phyloP scores from a whole-genome alignment of 2,329 filamentous ascomycete species.

The Sporothrix curviconia region DNA sequence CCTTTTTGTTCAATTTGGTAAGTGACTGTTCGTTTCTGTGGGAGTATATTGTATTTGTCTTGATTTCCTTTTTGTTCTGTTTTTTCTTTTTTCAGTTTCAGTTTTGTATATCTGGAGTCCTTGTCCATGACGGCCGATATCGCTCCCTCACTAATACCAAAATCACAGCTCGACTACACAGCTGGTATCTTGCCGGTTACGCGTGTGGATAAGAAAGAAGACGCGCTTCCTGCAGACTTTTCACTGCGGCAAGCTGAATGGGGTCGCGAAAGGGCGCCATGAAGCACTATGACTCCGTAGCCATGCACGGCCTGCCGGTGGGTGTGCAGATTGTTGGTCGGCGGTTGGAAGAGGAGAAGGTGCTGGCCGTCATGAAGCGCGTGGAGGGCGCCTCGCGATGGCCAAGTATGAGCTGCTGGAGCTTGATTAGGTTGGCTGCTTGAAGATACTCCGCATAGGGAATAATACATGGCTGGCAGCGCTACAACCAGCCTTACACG shows the following conservation, averaged over 20 bases:
- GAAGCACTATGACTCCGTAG: slow-evolving; percentile 72
- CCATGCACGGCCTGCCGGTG: slow-evolving; percentile 84
- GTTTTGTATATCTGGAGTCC: not conserved
- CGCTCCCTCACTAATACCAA: slow-evolving; percentile 11
- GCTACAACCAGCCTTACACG: too few species aligned
- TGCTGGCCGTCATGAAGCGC: slow-evolving; percentile 70
- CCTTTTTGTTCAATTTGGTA: slow-evolving; percentile 85
- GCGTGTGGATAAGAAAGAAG: slow-evolving; percentile 65
- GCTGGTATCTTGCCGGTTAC: slow-evolving; percentile 78
- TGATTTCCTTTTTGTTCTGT: not conserved
- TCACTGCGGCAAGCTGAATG: slow-evolving; percentile 62
- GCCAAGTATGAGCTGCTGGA: slow-evolving; percentile 47
- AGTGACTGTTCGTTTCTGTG: slow-evolving; percentile 25
- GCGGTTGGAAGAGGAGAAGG: slow-evolving; percentile 80
- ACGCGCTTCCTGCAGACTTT: slow-evolving; percentile 58
- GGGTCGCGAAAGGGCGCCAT: slow-evolving; percentile 77
- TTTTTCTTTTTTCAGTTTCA: not conserved
- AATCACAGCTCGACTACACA: slow-evolving; percentile 69
- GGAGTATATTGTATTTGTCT: slow-evolving; percentile 14
- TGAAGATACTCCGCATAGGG: too few species aligned
- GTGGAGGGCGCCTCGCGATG: slow-evolving; percentile 65
- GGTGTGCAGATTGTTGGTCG: slow-evolving; percentile 78
- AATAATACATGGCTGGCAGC: too few species aligned
- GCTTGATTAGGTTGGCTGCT: slow-evolving; percentile 31
- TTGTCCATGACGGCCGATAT: too few species aligned